These are phyloP conservation scores for Pyrus hybrid DNA, from an alignment of 331 rosid genomes.

Conservation along the genomic window DNA sequence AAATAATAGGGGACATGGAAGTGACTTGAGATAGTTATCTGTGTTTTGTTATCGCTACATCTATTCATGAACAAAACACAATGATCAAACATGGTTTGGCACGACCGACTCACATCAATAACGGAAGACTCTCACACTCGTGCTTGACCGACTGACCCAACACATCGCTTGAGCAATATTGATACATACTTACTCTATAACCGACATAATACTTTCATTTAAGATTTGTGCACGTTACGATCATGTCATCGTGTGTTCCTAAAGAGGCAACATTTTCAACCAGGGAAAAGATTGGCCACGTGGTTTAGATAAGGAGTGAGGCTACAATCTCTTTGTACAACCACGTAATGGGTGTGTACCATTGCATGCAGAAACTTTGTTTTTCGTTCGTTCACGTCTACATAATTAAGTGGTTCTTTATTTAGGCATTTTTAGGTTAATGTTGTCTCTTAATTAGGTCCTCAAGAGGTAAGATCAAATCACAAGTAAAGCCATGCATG, in stretches of 20 bases:
- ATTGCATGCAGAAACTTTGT: neutral
- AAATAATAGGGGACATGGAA: too few relatives aligned
- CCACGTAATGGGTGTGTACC: neutral
- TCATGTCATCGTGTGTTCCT: neutral
- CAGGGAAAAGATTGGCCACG: neutral
- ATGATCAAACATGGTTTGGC: too few relatives aligned
- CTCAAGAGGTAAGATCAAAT: neutral
- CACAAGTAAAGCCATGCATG: neutral
- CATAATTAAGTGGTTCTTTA: neutral
- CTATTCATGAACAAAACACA: too few relatives aligned
- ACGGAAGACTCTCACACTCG: too few relatives aligned
- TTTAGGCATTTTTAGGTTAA: neutral
- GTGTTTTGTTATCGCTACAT: too few relatives aligned
- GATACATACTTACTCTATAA: too few relatives aligned
- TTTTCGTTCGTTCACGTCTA: neutral
- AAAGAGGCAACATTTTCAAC: neutral
- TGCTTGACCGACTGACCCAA: too few relatives aligned
- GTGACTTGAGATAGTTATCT: too few relatives aligned
- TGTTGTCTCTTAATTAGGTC: neutral
- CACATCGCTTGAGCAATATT: too few relatives aligned
- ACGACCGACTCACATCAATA: too few relatives aligned
- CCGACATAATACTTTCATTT: too few relatives aligned
- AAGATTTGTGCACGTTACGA: too few relatives aligned
- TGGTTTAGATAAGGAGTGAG: neutral
- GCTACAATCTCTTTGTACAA: neutral